Conservation (phyloP, 2,329 filamentous ascomycete species). For the Xylaria sp. region DNA sequence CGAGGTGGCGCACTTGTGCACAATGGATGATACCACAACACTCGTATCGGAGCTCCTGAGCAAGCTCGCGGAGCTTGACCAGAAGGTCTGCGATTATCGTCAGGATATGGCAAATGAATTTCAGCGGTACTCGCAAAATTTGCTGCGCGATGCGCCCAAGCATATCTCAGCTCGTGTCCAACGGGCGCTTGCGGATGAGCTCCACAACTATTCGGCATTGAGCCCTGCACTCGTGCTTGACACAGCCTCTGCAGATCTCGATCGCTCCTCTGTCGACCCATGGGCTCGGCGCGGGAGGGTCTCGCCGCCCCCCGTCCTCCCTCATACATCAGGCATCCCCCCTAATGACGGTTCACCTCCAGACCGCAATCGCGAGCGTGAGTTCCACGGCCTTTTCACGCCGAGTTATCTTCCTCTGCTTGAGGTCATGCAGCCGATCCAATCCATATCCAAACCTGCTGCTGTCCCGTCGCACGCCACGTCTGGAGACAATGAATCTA, state of each 20-base stretch:
- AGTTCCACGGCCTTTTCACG: slow-evolving; percentile 72
- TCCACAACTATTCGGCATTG: slow-evolving; percentile 60
- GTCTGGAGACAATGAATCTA: slow-evolving; percentile 41
- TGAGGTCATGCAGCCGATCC: slow-evolving; percentile 56
- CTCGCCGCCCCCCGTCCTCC: slow-evolving; percentile 56
- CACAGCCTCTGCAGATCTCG: slow-evolving; percentile 34
- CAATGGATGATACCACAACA: slow-evolving; percentile 51
- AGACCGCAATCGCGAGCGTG: slow-evolving; percentile 67
- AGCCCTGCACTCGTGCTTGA: slow-evolving; percentile 51
- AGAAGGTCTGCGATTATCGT: slow-evolving; percentile 66
- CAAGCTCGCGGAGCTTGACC: slow-evolving; percentile 67
- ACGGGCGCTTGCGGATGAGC: slow-evolving; percentile 58
- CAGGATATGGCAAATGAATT: slow-evolving; percentile 69
- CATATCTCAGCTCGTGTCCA: slow-evolving; percentile 60
- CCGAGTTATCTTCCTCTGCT: slow-evolving; percentile 71
- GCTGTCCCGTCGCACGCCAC: slow-evolving; percentile 30
- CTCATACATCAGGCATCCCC: slow-evolving; percentile 53
- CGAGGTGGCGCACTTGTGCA: slow-evolving; percentile 36
- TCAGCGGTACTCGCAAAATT: slow-evolving; percentile 62
- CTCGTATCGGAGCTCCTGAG: slow-evolving; percentile 64
- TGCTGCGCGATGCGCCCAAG: slow-evolving; percentile 61
- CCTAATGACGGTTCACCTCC: slow-evolving; percentile 57
- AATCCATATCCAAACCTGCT: slow-evolving; percentile 36
- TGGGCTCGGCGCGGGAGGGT: slow-evolving; percentile 44
- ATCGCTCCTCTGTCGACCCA: slow-evolving; percentile 39